Conservation (phyloP, 2,329 filamentous ascomycete species). For the Cercospora zeina region DNA sequence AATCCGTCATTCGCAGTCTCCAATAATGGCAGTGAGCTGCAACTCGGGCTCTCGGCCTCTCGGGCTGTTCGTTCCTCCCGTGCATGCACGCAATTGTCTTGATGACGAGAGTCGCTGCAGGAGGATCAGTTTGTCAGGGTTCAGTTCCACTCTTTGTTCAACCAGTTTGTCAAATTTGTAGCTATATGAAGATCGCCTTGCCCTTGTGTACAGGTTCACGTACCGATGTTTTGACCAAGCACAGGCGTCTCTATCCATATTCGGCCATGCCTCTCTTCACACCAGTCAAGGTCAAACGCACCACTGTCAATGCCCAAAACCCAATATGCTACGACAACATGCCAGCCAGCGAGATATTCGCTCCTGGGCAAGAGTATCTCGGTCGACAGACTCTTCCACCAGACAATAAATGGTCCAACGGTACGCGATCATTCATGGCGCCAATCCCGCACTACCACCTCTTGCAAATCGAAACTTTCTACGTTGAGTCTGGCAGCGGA, state of each 20-base stretch:
- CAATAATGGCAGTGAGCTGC: not conserved
- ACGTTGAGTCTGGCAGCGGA: conserved; percentile 23
- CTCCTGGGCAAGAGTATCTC: conserved; percentile 17
- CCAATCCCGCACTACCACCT: conserved; percentile 25
- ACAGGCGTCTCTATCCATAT: not conserved
- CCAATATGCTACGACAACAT: conserved; percentile 10
- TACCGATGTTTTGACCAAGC: too few species aligned
- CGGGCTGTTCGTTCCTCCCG: not conserved
- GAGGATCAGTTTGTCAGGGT: too few species aligned
- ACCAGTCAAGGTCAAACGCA: conserved; percentile 4
- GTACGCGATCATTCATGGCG: conserved; percentile 23
- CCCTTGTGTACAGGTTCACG: too few species aligned
- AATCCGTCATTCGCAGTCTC: not conserved
- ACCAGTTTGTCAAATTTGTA: too few species aligned
- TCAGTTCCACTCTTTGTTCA: too few species aligned
- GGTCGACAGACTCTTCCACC: conserved; percentile 20
- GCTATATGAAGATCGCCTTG: too few species aligned
- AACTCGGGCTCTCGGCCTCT: not conserved
- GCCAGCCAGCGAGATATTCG: conserved; percentile 15
- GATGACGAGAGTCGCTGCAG: not conserved
- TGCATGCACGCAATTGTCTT: not conserved
- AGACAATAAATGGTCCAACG: conserved; percentile 24
- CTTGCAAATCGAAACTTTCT: conserved; percentile 26
- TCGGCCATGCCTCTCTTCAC: conserved; percentile 12
- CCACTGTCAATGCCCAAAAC: conserved; percentile 5